Conservation (phyloP, 805 yeast genomes). For the Cyberlindnera mycetangii region DNA sequence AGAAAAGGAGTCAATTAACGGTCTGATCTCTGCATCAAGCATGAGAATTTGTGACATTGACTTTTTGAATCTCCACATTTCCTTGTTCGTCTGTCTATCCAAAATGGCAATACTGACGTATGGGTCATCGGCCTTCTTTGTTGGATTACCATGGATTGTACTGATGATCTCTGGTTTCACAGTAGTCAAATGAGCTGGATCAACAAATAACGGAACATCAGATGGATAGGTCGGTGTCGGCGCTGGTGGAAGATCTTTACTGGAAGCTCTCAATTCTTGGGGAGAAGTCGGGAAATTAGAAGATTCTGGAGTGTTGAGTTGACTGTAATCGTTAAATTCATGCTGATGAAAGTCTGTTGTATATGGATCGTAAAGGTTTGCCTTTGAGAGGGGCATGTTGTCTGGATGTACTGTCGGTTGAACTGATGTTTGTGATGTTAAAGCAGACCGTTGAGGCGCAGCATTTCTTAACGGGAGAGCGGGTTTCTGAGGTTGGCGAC, state of each 20-base stretch:
- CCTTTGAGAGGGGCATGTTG: conserved; percentile 10
- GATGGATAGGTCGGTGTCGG: conserved; percentile 20
- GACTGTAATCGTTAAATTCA: conserved; percentile 14
- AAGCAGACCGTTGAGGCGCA: neutral
- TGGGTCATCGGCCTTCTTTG: conserved; percentile 53
- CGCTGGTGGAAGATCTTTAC: neutral
- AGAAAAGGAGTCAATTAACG: conserved; percentile 42
- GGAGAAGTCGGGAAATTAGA: conserved; percentile 1
- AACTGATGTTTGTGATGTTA: conserved; percentile 1
- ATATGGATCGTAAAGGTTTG: conserved; percentile 19
- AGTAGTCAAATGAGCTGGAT: conserved; percentile 56
- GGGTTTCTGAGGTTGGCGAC: neutral
- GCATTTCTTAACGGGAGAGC: neutral
- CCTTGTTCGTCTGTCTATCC: conserved; percentile 59
- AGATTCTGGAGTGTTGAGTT: conserved; percentile 1
- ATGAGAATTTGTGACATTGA: conserved; percentile 54
- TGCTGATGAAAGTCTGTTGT: conserved; percentile 13
- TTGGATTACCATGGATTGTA: conserved; percentile 40
- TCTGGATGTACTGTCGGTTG: conserved; percentile 3
- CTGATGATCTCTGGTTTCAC: conserved; percentile 47
- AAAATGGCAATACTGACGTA: conserved; percentile 57
- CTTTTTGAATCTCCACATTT: conserved; percentile 74
- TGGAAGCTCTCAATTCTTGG: conserved; percentile 2
- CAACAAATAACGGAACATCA: conserved; percentile 50
- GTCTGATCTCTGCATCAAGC: conserved; percentile 59